Evolutionary conservation across 192 early-diverging fungal genomes (phyloP).

Genomic region (Coemansia sp.): DNA sequence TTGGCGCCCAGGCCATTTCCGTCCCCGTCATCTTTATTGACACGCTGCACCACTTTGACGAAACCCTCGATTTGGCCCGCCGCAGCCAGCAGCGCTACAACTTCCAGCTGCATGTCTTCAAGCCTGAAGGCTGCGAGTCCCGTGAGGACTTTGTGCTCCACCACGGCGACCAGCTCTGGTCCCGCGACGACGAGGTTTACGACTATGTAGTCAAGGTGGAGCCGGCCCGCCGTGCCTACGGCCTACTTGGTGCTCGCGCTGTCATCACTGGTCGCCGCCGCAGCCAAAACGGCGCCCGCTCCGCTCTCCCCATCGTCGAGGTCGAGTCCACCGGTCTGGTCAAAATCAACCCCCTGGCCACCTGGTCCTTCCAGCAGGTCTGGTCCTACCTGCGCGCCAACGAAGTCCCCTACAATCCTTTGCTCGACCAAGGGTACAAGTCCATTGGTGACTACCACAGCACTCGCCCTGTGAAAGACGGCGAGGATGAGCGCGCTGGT

Average conservation of each 20-base stretch:
- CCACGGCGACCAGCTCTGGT: constrained; percentile 82
- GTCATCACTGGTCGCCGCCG: constrained; percentile 88
- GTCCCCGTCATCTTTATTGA: constrained; percentile 84
- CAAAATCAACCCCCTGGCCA: constrained; percentile 90
- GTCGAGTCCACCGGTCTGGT: constrained; percentile 74
- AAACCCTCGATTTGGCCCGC: constrained; percentile 77
- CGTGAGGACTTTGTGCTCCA: constrained; percentile 63
- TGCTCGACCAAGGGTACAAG: constrained; percentile 87
- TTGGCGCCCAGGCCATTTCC: constrained; percentile 62
- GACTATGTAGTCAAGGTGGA: constrained; percentile 95
- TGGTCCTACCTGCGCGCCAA: constrained; percentile 80
- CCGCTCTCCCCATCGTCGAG: constrained; percentile 72
- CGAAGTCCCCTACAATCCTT: constrained; percentile 84
- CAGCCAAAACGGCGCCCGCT: constrained; percentile 81
- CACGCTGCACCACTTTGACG: constrained; percentile 91
- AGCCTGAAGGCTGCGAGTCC: constrained; percentile 60
- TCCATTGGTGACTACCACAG: constrained; percentile 92
- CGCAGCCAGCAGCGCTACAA: constrained; percentile 65
- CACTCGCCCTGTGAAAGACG: constrained; percentile 64
- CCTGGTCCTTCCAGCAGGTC: constrained; percentile 87
- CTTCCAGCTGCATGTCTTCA: constrained; percentile 67
- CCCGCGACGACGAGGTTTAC: constrained; percentile 69
- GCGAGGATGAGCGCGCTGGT: constrained; percentile 77
- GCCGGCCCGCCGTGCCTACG: constrained; percentile 83
- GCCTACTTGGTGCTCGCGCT: constrained; percentile 64